These are phyloP conservation scores for Kwoniella sp. DNA, from an alignment of 768 basidiomycete species.

Conservation along the genomic window DNA sequence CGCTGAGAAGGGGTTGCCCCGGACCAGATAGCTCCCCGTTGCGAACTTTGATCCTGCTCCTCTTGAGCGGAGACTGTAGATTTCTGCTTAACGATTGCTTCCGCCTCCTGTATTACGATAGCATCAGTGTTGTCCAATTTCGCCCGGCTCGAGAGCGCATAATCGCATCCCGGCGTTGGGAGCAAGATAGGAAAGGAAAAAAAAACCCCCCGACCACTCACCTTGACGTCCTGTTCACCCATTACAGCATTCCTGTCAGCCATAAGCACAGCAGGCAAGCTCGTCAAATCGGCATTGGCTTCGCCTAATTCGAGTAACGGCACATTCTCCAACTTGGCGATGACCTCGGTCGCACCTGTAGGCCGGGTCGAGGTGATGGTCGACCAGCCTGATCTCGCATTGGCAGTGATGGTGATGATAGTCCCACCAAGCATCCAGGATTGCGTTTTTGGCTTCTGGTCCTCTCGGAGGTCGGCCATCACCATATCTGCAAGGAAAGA, in stretches of 20 bases:
- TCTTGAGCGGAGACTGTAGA: conserved; percentile 26
- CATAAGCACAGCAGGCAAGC: conserved; percentile 71
- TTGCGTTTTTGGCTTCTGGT: conserved; percentile 59
- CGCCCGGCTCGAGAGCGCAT: background rate
- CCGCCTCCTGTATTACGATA: conserved; percentile 13
- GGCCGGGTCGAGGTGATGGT: conserved; percentile 81
- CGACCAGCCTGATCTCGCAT: conserved; percentile 80
- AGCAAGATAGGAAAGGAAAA: background rate
- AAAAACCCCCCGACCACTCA: background rate
- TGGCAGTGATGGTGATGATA: conserved; percentile 75
- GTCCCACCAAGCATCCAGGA: conserved; percentile 85
- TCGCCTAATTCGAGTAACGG: conserved; percentile 83
- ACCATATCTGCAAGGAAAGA: conserved; percentile 79
- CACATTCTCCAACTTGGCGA: conserved; percentile 85
- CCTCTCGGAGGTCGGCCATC: conserved; percentile 57
- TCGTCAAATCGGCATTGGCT: conserved; percentile 74
- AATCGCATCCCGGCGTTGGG: too few relatives aligned
- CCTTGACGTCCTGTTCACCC: background rate
- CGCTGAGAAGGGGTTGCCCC: conserved; percentile 82
- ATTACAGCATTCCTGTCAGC: conserved; percentile 64
- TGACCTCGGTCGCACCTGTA: conserved; percentile 81
- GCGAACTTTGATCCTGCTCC: conserved; percentile 48
- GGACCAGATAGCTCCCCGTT: conserved; percentile 87
- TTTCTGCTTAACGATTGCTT: conserved; percentile 34
- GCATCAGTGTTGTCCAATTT: background rate